A percentile compares a stretch with the other conserved stretches of the same genome.
Conservation (phyloP, 495 filamentous ascomycete species). For the Tuber umbilicatum region DNA sequence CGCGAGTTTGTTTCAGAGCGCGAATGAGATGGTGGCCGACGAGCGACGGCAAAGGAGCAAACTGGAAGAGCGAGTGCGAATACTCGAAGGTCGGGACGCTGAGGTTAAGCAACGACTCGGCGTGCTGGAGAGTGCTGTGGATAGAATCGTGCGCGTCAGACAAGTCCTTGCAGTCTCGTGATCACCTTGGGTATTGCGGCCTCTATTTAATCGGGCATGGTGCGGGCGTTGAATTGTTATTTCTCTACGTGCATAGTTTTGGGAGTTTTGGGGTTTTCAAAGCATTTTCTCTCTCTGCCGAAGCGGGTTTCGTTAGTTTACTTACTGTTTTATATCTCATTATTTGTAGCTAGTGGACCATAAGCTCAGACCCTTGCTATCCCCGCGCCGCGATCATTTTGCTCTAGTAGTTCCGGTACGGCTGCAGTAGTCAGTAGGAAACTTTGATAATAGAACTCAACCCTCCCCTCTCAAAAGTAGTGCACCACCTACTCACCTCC, state of each 20-base stretch:
- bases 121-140: constrained; percentile 68
- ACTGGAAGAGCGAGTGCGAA: constrained; percentile 66
- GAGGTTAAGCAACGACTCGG: constrained; percentile 69
- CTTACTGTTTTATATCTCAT: neutral
- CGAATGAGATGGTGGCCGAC: constrained; percentile 93
- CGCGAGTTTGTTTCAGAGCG: constrained; percentile 79
- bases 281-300: neutral
- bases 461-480: neutral
- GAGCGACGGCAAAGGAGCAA: constrained; percentile 73
- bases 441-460: neutral
- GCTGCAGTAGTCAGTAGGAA: neutral
- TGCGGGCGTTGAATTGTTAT: neutral
- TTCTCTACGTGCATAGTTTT: neutral
- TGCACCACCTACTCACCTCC: neutral
- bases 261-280: neutral
- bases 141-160: constrained; percentile 66
- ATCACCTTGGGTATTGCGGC: neutral
- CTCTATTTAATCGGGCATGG: neutral
- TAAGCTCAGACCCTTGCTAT: neutral
- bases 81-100: constrained; percentile 61
- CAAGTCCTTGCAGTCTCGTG: constrained; percentile 47
- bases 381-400: neutral
- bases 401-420: neutral
- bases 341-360: neutral
- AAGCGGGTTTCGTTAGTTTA: neutral